phyloP scores from a whole-genome alignment of 2,329 filamentous ascomycete species.

The Xylariaceae sp. region DNA sequence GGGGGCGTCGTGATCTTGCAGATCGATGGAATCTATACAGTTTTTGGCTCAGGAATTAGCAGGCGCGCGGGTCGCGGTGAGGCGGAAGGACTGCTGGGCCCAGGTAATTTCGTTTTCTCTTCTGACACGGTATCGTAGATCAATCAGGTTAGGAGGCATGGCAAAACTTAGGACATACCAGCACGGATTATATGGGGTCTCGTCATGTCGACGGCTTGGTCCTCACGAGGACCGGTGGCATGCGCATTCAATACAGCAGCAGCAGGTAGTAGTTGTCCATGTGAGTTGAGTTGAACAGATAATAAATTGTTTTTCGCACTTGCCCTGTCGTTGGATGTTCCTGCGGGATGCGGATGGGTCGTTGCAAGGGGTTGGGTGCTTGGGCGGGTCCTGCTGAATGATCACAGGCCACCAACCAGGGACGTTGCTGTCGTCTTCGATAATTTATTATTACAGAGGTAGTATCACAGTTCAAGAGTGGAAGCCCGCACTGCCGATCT shows the following conservation, averaged over 20 bases:
- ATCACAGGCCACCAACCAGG: too few species aligned
- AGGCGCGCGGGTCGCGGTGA: constrained; percentile 11
- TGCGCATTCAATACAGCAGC: constrained; percentile 26
- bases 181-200: constrained; percentile 58
- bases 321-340: too few species aligned
- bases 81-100: constrained; percentile 6
- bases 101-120: constrained; percentile 22
- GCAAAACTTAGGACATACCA: constrained; percentile 41
- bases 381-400: too few species aligned
- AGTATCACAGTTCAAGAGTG: too few species aligned
- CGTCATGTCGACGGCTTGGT: constrained; percentile 46
- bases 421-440: too few species aligned
- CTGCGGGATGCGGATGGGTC: too few species aligned
- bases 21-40: constrained; percentile 91
- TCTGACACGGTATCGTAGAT: constrained; percentile 10
- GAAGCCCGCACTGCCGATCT: too few species aligned
- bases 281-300: too few species aligned
- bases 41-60: constrained; percentile 29
- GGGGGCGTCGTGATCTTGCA: constrained; percentile 78
- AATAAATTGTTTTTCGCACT: too few species aligned
- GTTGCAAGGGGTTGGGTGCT: not conserved
- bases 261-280: too few species aligned
- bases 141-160: constrained; percentile 8
- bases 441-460: too few species aligned
- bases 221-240: constrained; percentile 23